These are phyloP conservation scores for Seiridium unicorne DNA, from an alignment of 2,329 filamentous ascomycete species.

Conservation along the genomic window DNA sequence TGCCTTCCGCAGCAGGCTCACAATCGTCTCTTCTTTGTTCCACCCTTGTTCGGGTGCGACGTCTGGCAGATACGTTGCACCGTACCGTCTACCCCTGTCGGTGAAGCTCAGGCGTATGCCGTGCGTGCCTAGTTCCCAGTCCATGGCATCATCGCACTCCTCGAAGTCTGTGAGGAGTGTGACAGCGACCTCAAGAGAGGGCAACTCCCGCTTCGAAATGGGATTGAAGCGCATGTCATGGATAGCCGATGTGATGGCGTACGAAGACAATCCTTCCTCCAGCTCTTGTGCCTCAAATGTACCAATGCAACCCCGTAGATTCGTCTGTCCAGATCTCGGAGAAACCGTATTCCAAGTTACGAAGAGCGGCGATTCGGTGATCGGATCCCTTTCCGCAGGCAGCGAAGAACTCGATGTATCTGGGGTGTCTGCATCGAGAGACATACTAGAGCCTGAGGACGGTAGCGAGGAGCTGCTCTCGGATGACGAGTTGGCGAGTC, in stretches of 20 bases:
- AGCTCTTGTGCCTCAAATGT: constrained; percentile 83
- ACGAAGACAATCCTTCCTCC: constrained; percentile 69
- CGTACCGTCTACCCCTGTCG: constrained; percentile 70
- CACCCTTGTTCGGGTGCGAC: constrained; percentile 91
- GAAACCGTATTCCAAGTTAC: constrained; percentile 89
- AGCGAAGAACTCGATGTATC: constrained; percentile 43
- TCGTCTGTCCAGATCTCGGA: constrained; percentile 52
- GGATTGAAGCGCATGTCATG: constrained; percentile 63
- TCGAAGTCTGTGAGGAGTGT: constrained; percentile 88
- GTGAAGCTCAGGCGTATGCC: constrained; percentile 84
- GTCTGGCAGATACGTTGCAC: constrained; percentile 88
- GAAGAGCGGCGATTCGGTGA: constrained; percentile 72
- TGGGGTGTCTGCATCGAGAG: constrained; percentile 37
- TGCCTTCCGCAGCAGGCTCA: constrained; percentile 90
- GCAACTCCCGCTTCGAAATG: constrained; percentile 52
- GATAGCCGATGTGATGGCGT: constrained; percentile 76
- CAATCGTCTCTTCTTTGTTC: constrained; percentile 87
- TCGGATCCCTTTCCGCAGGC: constrained; percentile 24
- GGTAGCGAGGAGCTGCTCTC: constrained; percentile 25
- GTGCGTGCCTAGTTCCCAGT: constrained; percentile 86
- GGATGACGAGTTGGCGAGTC: constrained; percentile 20
- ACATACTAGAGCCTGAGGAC: constrained; percentile 30
- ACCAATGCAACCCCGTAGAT: constrained; percentile 90
- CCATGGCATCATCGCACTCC: constrained; percentile 67
- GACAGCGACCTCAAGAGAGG: constrained; percentile 62